These are phyloP conservation scores for Fonsecaea monophora DNA, from an alignment of 2,329 filamentous ascomycete genomes.

Conservation along the genomic window DNA sequence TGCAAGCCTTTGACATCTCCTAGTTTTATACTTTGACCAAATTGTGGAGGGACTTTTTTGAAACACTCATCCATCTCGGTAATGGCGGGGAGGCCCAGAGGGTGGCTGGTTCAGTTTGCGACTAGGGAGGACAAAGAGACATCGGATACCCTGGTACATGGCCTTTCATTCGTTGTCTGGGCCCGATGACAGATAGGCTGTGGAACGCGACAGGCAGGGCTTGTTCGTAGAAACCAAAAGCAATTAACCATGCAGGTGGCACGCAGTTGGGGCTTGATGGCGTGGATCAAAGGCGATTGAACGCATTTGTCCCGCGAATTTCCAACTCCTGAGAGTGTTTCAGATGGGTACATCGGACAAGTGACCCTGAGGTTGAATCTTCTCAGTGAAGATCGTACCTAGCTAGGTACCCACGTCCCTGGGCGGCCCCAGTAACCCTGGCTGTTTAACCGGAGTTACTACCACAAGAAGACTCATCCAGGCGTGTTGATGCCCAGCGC, in stretches of 20 bases:
- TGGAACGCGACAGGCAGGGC: constrained; percentile 13
- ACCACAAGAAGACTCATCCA: not conserved
- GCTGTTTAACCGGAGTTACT: not conserved
- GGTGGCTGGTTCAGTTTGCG: not conserved
- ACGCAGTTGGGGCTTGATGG: constrained; percentile 5
- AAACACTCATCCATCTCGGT: not conserved
- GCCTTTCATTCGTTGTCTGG: not conserved
- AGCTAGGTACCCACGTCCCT: not conserved
- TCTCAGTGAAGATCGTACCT: constrained; percentile 10
- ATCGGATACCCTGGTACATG: not conserved
- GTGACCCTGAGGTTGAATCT: constrained; percentile 5
- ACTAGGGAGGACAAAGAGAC: not conserved
- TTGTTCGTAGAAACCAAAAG: constrained; percentile 5
- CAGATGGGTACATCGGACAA: constrained; percentile 14
- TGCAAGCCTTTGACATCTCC: not conserved
- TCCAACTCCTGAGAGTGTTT: constrained; percentile 29
- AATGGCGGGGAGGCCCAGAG: not conserved
- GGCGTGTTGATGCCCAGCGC: not conserved
- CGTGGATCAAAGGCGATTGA: constrained; percentile 7
- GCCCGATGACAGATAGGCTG: not conserved
- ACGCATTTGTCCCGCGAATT: constrained; percentile 15
- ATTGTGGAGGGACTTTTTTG: not conserved
- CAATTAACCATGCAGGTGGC: constrained; percentile 4
- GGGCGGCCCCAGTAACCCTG: not conserved
- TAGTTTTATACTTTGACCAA: not conserved